Conservation (phyloP, 1,284 basidiomycete species). For the Wallemia mellicola region DNA sequence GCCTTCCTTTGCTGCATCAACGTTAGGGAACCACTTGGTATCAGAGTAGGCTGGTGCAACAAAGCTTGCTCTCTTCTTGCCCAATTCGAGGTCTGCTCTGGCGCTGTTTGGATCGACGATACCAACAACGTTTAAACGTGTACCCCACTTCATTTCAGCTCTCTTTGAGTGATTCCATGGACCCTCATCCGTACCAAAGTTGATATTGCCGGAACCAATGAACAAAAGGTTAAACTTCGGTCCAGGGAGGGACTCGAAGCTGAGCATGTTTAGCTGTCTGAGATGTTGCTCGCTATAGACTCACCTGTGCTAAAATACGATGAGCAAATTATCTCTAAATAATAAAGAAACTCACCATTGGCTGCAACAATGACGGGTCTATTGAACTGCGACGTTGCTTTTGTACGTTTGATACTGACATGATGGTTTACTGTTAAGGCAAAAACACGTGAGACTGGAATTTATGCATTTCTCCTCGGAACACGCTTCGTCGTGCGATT, state of each 20-base stretch:
- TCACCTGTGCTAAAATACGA: no score
- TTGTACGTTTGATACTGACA: neutral
- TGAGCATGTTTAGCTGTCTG: neutral
- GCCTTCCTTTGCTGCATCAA: slow-evolving; percentile 51
- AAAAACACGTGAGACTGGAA: no score
- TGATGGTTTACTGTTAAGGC: neutral
- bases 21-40: slow-evolving; percentile 57
- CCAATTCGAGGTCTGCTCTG: slow-evolving; percentile 48
- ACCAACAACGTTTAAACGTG: slow-evolving; percentile 78
- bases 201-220: slow-evolving; percentile 3
- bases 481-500: no score
- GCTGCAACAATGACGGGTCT: neutral
- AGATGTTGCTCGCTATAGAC: no score
- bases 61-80: slow-evolving; percentile 76
- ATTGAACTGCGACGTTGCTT: neutral
- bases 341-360: neutral
- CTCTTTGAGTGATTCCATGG: slow-evolving; percentile 89
- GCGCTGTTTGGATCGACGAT: slow-evolving; percentile 69
- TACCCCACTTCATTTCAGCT: slow-evolving; percentile 77
- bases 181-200: slow-evolving; percentile 6
- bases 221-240: neutral
- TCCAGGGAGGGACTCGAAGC: no score
- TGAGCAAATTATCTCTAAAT: neutral
- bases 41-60: slow-evolving; percentile 76
- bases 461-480: no score